A percentile compares a stretch with the other conserved stretches of the same genome.
Evolutionary conservation across 2,329 filamentous ascomycete genomes (phyloP).

Genomic region (Penicillium sclerotigenum): DNA sequence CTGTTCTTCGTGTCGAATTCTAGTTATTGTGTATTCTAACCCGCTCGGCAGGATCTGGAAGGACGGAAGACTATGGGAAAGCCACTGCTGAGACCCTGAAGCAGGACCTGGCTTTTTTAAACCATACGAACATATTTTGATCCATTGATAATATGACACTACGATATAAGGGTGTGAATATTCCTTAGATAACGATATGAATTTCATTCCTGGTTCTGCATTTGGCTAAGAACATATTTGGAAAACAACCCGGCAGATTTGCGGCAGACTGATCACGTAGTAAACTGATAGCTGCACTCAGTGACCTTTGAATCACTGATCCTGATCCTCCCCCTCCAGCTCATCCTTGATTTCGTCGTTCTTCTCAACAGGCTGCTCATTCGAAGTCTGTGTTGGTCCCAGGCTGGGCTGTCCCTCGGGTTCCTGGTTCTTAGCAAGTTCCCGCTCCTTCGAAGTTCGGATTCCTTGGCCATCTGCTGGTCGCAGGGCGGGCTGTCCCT

Average conservation of each 20-base stretch:
- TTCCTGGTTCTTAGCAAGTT: not conserved
- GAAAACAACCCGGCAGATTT: not conserved
- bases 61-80: constrained; percentile 81
- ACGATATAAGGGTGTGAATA: not conserved
- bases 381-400: no score
- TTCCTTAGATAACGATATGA: not conserved
- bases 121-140: not conserved
- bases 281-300: not conserved
- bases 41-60: constrained; percentile 62
- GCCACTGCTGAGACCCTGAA: constrained; percentile 65
- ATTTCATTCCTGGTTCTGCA: not conserved
- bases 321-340: not conserved
- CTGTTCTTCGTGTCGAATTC: not conserved
- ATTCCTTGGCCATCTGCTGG: no score
- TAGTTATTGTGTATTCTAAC: not conserved
- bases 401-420: not conserved
- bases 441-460: not conserved
- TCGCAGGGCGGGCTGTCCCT: not conserved
- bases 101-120: not conserved
- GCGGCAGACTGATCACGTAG: not conserved
- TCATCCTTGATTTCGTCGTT: not conserved
- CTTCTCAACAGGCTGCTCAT: not conserved
- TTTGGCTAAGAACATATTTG: not conserved
- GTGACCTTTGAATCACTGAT: not conserved
- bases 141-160: not conserved